Conservation (phyloP, 2,329 filamentous ascomycete species). For the Clonostachys solani region DNA sequence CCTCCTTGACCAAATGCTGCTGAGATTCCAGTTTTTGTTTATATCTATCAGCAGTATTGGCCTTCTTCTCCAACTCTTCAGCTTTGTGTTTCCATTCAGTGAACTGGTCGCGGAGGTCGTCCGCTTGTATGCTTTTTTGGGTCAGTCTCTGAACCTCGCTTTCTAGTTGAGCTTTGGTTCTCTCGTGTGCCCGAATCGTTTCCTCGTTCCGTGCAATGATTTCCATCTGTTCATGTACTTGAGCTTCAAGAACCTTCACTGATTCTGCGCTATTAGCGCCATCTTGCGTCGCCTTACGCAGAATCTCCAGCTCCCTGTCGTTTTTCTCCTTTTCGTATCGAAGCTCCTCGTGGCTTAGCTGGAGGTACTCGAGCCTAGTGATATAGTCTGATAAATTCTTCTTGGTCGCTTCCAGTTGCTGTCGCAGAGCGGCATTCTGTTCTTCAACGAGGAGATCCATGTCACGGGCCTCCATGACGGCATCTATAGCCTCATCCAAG, state of each 20-base stretch:
- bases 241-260: slow-evolving; percentile 49
- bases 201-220: slow-evolving; percentile 66
- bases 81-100: slow-evolving; percentile 55
- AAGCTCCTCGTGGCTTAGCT: slow-evolving; percentile 60
- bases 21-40: slow-evolving; percentile 59
- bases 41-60: slow-evolving; percentile 58
- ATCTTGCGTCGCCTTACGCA: slow-evolving; percentile 44
- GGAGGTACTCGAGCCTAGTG: slow-evolving; percentile 54
- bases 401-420: slow-evolving; percentile 46
- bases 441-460: slow-evolving; percentile 54
- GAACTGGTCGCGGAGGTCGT: slow-evolving; percentile 54
- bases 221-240: slow-evolving; percentile 63
- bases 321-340: slow-evolving; percentile 58
- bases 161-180: slow-evolving; percentile 48
- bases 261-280: slow-evolving; percentile 46
- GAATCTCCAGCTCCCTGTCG: slow-evolving; percentile 46
- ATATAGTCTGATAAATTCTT: slow-evolving; percentile 56
- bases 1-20: slow-evolving; percentile 50
- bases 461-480: slow-evolving; percentile 40
- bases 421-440: slow-evolving; percentile 43
- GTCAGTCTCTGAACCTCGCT: slow-evolving; percentile 44
- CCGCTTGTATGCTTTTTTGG: slow-evolving; percentile 39
- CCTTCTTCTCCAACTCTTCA: slow-evolving; percentile 55
- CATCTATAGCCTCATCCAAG: slow-evolving; percentile 30
- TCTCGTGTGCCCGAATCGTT: slow-evolving; percentile 26